Base-by-base conservation (phyloP, 164 flowering plant genomes). In the Vitis rotundifolia region DNA sequence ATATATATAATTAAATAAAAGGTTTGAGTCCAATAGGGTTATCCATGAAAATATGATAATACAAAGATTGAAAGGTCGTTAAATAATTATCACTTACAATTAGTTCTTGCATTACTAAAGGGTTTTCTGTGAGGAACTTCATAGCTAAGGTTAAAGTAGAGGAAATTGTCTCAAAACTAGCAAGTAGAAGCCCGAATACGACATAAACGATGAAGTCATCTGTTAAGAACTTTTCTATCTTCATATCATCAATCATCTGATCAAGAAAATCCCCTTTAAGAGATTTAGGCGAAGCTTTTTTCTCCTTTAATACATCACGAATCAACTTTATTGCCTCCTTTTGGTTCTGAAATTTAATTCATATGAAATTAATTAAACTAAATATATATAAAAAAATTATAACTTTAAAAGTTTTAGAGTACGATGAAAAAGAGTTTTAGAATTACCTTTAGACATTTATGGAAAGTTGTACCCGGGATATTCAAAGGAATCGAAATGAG, bases 391-490 rank as follows among this genome's bases (percentile, higher is more conserved):
- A 22, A 22, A 22, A 22, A 22, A 22, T 22, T 22, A 22, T 22
- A 22, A 22, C 1, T 22, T 22, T 22, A 22, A 22, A 22, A 22
- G 26, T 22, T 22, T 22, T 22, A 1, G 2, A 22, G 26, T 22
- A 22, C 26, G 2, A 22, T 22, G 0, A 22, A 22, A 22, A 22
- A 22, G 26, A 22, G 26, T 22, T 22, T 22, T 22, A 22, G 26
- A 22, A 22, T 22, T 22, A 71, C 74, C 68, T 71, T 37, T n/a
- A 64, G 22, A 29, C 76, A 67, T 49, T 55, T 59, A 50, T 68
- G 28, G 67, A 54, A 75, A 6, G 79, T 18, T 5, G 83, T 82
- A 9, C 83, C 86, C 49, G 83, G 83, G 19, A 80, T 56, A 56
- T 73, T 61, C 56, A 73, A 14, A 15, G 76, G 76, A 28, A 73